These are phyloP conservation scores for Nigrospora sphaerica DNA, from an alignment of 2,329 filamentous ascomycete species.

Conservation along the genomic window DNA sequence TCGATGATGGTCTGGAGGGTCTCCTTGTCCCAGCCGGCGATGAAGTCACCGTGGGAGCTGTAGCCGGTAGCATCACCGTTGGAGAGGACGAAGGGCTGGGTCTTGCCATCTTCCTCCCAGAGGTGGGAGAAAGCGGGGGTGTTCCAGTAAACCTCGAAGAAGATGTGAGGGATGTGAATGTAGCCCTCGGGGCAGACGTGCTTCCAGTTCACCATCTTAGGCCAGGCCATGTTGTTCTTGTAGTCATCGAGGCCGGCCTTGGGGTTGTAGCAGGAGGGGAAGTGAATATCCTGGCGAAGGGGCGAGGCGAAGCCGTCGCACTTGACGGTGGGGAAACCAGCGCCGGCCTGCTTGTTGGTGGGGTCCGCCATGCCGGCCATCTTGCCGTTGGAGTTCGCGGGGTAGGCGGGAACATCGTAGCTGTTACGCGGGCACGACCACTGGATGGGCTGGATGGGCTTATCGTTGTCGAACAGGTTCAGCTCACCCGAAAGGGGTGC, in stretches of 20 bases:
- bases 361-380: constrained; percentile 48
- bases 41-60: constrained; percentile 65
- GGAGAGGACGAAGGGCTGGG: constrained; percentile 60
- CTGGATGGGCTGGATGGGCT: constrained; percentile 44
- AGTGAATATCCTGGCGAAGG: constrained; percentile 60
- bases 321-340: constrained; percentile 63
- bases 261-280: constrained; percentile 69
- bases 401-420: constrained; percentile 45
- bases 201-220: constrained; percentile 40
- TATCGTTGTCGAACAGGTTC: constrained; percentile 37
- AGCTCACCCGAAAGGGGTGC: constrained; percentile 43
- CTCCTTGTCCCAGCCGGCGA: constrained; percentile 63
- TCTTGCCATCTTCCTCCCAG: constrained; percentile 47
- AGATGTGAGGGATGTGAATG: constrained; percentile 49
- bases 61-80: constrained; percentile 66
- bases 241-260: constrained; percentile 50
- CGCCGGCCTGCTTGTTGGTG: constrained; percentile 46
- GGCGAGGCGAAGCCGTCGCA: constrained; percentile 59
- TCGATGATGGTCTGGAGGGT: constrained; percentile 61
- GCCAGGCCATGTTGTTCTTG: constrained; percentile 60
- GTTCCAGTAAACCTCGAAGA: constrained; percentile 55
- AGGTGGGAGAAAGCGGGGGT: constrained; percentile 43
- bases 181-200: constrained; percentile 47
- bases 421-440: constrained; percentile 52
- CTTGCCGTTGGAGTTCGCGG: constrained; percentile 44